phyloP scores from a whole-genome alignment of 1,139 yeast species.

The Meyerozyma sp. region DNA sequence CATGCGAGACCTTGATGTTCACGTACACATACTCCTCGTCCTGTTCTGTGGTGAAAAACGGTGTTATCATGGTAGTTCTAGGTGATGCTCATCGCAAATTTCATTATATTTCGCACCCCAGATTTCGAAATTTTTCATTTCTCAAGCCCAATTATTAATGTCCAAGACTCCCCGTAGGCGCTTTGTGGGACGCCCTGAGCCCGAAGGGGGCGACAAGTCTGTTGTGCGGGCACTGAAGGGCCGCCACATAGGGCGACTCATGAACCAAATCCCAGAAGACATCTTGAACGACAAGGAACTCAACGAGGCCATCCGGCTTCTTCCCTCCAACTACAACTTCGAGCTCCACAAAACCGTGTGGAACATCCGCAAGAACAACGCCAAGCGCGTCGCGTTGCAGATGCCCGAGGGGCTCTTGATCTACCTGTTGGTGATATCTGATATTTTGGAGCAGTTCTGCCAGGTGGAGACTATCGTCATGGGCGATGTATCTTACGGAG shows the following conservation, averaged over 20 bases:
- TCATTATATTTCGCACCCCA: not conserved
- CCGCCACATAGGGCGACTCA: constrained; percentile 48
- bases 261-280: constrained; percentile 89
- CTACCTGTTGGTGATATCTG: constrained; percentile 81
- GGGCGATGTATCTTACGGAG: constrained; percentile 99
- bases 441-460: constrained; percentile 89
- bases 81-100: constrained; percentile 1
- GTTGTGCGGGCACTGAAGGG: constrained; percentile 10
- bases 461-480: constrained; percentile 82
- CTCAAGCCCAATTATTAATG: not conserved
- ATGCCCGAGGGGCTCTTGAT: constrained; percentile 96
- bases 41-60: constrained; percentile 70
- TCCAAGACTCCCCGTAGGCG: constrained; percentile 5
- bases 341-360: constrained; percentile 94
- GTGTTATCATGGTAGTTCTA: constrained; percentile 65
- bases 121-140: not conserved
- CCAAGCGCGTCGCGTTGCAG: constrained; percentile 81
- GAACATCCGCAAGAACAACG: constrained; percentile 72
- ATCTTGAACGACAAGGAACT: constrained; percentile 74
- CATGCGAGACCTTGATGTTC: constrained; percentile 54
- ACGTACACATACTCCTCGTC: constrained; percentile 67
- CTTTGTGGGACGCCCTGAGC: constrained; percentile 8
- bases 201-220: not conserved
- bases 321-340: constrained; percentile 90
- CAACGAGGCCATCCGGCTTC: constrained; percentile 69